Base-by-base conservation (phyloP, 2,329 filamentous ascomycete species). In the Mycosphaerella sp. region DNA sequence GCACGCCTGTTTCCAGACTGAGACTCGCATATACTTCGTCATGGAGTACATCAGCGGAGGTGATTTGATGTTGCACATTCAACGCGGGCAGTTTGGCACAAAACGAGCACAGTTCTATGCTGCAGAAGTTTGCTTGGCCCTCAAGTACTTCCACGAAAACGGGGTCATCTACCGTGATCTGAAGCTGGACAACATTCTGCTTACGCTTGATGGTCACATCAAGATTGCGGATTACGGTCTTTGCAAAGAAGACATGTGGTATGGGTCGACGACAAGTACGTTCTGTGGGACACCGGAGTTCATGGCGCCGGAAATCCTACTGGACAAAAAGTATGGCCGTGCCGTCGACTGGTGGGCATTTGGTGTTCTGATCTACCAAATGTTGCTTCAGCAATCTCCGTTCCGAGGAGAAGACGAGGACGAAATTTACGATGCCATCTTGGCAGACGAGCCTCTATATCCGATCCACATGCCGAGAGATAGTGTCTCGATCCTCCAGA, bases 191-290 rank as follows among this genome's bases (percentile, higher is more conserved):
- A 88, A 98, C 69, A 98, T 98, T 66, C 79, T 98, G 41, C 76
- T 98, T 64, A 94, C 89, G 1, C 78, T 95, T 41, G 93, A 98
- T 66, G 93, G 93, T 21, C 93, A 98, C 70, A 95, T 98, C 76
- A 97, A 97, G 78, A 89, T 98, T 76, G 93, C 81, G 47, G 93
- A 98, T 78, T 98, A 95, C 69, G 93, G 93, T 81, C 81, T 98
- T 43, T 98, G 94, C 76, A 98, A 98, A 73, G 93, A 98, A 68
- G 90, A 98, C 63, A 98, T 98, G 93, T 98, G 91, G 90, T 98
- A 94, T 67, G 89, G 89, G 39, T 91, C 87, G 50, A 96, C 87
- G 2, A 98, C 93, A 0, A 91, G 90, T 73, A 98, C 93, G 6
- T 98, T 98, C 76, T 98, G 93, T 68, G 93, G 93, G 70, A 98